Conservation (phyloP, 1,284 basidiomycete species). For the Cystobasidium slooffiae region DNA sequence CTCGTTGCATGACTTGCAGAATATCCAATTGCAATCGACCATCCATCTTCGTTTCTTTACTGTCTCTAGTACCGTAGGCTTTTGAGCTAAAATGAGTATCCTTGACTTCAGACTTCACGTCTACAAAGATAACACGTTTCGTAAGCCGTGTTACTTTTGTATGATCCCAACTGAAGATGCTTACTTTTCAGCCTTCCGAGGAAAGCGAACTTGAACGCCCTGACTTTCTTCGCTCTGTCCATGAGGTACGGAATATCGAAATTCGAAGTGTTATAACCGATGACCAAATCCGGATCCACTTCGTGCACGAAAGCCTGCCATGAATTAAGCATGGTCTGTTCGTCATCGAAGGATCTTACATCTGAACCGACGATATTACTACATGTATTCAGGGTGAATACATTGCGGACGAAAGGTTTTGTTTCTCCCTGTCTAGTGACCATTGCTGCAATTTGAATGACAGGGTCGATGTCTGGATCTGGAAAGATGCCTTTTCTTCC, state of each 20-base stretch:
- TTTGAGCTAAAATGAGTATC: slow-evolving; percentile 95
- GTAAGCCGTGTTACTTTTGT: background rate
- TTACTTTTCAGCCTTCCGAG: slow-evolving; percentile 77
- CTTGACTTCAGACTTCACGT: slow-evolving; percentile 74
- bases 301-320: slow-evolving; percentile 85
- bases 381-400: slow-evolving; percentile 93
- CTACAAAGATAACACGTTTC: slow-evolving; percentile 59
- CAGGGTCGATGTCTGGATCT: slow-evolving; percentile 82
- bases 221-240: slow-evolving; percentile 82
- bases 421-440: slow-evolving; percentile 90
- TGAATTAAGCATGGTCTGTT: slow-evolving; percentile 70
- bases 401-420: slow-evolving; percentile 89
- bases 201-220: slow-evolving; percentile 70
- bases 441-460: slow-evolving; percentile 98
- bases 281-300: slow-evolving; percentile 89
- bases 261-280: slow-evolving; percentile 87
- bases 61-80: slow-evolving; percentile 91
- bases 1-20: slow-evolving; percentile 93
- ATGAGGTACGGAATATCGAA: slow-evolving; percentile 95
- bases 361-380: slow-evolving; percentile 92
- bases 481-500: slow-evolving; percentile 95
- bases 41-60: slow-evolving; percentile 85
- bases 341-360: slow-evolving; percentile 80
- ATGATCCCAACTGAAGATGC: slow-evolving; percentile 47
- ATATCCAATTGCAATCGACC: slow-evolving; percentile 91